Conservation (phyloP, 768 basidiomycete species). For the Hemileccinum impolitum region DNA sequence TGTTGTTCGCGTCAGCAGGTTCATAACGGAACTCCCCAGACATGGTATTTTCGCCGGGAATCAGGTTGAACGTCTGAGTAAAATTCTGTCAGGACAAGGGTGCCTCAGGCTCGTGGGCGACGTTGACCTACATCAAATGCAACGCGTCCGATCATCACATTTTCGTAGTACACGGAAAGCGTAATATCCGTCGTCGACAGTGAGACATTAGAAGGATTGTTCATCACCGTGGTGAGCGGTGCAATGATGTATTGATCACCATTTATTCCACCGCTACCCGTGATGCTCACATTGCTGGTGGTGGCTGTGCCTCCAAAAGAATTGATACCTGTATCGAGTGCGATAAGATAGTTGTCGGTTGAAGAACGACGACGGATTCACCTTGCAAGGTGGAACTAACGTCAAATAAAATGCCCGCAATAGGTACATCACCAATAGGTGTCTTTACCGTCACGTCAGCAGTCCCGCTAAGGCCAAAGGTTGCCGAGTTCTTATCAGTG, state of each 20-base stretch:
- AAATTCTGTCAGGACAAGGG: neutral
- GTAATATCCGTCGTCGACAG: conserved; percentile 55
- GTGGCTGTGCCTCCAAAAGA: conserved; percentile 51
- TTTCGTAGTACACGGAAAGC: conserved; percentile 56
- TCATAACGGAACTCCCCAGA: conserved; percentile 65
- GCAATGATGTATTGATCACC: conserved; percentile 56
- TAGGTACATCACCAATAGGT: conserved; percentile 62
- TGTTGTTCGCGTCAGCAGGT: conserved; percentile 63
- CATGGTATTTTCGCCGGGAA: conserved; percentile 53
- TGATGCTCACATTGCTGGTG: conserved; percentile 55
- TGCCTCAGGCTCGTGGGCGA: neutral
- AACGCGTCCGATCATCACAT: conserved; percentile 55
- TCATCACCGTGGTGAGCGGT: conserved; percentile 53
- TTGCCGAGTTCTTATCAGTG: conserved; percentile 44
- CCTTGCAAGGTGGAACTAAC: conserved; percentile 57
- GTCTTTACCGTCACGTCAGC: conserved; percentile 60
- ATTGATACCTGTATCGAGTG: conserved; percentile 45
- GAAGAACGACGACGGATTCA: conserved; percentile 15
- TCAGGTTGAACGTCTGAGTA: conserved; percentile 49
- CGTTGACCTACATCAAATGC: conserved; percentile 47
- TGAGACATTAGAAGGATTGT: conserved; percentile 69
- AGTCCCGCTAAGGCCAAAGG: conserved; percentile 51
- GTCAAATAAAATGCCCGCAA: conserved; percentile 60
- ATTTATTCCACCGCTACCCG: conserved; percentile 62
- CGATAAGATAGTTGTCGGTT: neutral